Evolutionary conservation across 495 filamentous ascomycete species (phyloP), one percentile per base, ranked within the genome.

Genomic region (Penicillium pulvis): DNA sequence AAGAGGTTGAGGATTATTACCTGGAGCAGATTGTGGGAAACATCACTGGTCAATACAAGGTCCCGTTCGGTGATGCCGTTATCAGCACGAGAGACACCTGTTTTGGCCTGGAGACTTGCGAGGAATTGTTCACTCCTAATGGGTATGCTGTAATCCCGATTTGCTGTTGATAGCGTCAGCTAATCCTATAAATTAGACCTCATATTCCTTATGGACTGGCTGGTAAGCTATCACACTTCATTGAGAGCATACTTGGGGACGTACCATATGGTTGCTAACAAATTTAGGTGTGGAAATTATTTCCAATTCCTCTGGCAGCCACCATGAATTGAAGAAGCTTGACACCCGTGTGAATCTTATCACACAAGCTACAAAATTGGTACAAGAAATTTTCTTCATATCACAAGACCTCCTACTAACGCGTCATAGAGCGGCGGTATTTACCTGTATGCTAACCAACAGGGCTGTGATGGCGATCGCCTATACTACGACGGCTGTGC

Each of bases 51-150:
- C 71, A 79, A 28, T 81, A 73, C 28, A 81, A 83, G 50, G 87
- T 91, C 3, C 78, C 84, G 2, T 83, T 96, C 67, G 92, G 92
- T 1, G 92, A 96, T 75, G 86, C 82, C 6, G 82, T 93, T 9
- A 83, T 96, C 44, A 81, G 75, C 24, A 91, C 90, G 6, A 72
- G 75, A 16, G 92, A 95, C 61, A 92, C 88, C 0, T 84, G 80
- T 60, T 63, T 95, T 17, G 90, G 84, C 7, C 74, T 80, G 4
- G 90, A 94, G 69, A 91, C 89, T 0, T 93, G 90, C 59, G 90
- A 92, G 68, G 90, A 93, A 68, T 75, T 92, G 4, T 93, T 91
- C 51, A 90, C 87, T 2, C 88, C 89, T 3, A 77, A 82, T 61
- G 79, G 77, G 70, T 78, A 67, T 54, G 33, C 28, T 5, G 11